Percentiles rank a stretch among this genome's conserved stretches.
phyloP scores from a whole-genome alignment of 257 asterid species.

The Galeopsis tetrahit region DNA sequence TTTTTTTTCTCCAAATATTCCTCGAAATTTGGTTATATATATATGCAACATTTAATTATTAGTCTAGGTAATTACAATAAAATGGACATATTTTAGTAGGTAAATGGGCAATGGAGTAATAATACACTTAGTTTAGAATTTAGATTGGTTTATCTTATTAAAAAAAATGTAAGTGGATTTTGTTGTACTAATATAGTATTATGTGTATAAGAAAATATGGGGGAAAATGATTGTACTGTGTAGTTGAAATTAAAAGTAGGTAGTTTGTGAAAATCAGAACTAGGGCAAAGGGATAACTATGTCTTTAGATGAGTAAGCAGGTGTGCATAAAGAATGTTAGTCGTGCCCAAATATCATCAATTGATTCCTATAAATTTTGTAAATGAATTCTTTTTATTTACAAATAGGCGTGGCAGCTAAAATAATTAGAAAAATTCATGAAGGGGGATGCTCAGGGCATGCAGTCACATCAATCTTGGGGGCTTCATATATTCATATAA shows the following conservation, averaged over 20 bases:
- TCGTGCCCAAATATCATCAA: constrained; percentile 75
- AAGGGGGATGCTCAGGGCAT: constrained; percentile 10
- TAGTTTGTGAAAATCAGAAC: neutral
- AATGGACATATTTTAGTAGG: no score
- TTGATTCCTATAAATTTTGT: constrained; percentile 39
- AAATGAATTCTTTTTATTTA: constrained; percentile 7
- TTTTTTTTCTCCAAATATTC: constrained; percentile 20
- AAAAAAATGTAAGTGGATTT: no score
- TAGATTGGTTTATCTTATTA: no score
- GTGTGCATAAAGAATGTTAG: constrained; percentile 55
- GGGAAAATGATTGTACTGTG: no score
- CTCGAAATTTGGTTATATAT: neutral
- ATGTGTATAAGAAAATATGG: no score
- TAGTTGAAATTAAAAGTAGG: neutral
- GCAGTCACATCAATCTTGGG: constrained; percentile 18
- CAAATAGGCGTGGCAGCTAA: constrained; percentile 39
- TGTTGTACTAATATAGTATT: no score
- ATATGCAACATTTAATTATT: no score
- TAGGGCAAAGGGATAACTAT: constrained; percentile 36
- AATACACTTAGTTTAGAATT: neutral
- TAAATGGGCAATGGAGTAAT: no score
- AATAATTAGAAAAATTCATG: constrained; percentile 51
- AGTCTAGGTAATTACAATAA: no score
- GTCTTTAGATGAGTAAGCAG: constrained; percentile 41
- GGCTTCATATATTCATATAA: neutral